A percentile compares a stretch with the other conserved stretches of the same genome.
Evolutionary conservation across 2,329 filamentous ascomycete genomes (phyloP).

Genomic region (Microdochium trichocladiopsis): DNA sequence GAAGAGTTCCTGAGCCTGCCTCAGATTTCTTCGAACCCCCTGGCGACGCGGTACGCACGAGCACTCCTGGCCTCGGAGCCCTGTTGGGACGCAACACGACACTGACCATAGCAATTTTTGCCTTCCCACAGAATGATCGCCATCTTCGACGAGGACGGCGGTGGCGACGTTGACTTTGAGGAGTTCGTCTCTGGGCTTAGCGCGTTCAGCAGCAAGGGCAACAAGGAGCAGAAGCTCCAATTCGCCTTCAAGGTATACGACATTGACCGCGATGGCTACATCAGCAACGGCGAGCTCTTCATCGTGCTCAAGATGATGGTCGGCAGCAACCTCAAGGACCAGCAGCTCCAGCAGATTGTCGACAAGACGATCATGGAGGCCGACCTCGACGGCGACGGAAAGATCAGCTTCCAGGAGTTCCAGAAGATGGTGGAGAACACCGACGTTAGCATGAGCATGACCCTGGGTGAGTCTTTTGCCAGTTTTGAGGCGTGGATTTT

Average conservation of each 20-base stretch:
- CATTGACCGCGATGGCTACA: conserved; percentile 96
- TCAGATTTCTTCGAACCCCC: conserved; percentile 94
- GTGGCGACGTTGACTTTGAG: conserved; percentile 96
- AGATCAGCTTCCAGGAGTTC: conserved; percentile 99
- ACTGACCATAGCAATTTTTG: background rate
- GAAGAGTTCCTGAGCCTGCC: conserved; percentile 96
- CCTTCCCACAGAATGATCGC: conserved; percentile 74
- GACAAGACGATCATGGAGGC: conserved; percentile 99
- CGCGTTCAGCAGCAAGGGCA: conserved; percentile 95
- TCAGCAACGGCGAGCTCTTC: conserved; percentile 97
- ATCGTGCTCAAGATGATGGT: conserved; percentile 99
- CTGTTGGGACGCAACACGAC: background rate
- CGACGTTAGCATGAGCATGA: conserved; percentile 69
- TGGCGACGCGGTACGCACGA: conserved; percentile 73
- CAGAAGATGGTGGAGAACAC: conserved; percentile 98
- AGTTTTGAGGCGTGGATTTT: conserved; percentile 2
- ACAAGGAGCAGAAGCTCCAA: conserved; percentile 96
- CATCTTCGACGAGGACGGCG: conserved; percentile 97
- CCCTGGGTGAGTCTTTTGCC: conserved; percentile 48
- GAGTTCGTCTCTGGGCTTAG: conserved; percentile 95
- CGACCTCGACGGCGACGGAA: conserved; percentile 89
- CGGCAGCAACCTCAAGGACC: conserved; percentile 96
- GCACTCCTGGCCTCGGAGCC: conserved; percentile 7
- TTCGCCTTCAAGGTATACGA: conserved; percentile 99
- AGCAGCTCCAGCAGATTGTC: conserved; percentile 98